A percentile compares a stretch with the other conserved stretches of the same genome.
Conservation (phyloP, 2,329 filamentous ascomycete species). For the Bipolaris zeicola region DNA sequence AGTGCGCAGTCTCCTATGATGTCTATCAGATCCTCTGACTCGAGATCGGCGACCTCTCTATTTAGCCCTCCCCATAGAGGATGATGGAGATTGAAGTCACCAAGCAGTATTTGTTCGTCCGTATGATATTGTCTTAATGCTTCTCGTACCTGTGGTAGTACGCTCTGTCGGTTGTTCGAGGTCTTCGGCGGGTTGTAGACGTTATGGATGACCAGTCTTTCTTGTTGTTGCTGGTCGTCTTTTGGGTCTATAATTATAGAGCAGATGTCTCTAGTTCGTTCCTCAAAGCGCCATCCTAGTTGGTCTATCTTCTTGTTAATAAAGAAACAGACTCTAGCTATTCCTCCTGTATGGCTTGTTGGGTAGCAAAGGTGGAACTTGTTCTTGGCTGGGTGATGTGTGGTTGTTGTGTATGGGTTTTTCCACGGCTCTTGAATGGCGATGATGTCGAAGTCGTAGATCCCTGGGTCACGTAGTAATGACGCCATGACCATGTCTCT, state of each 20-base stretch:
- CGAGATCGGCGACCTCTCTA: slow-evolving; percentile 7
- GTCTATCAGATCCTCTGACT: slow-evolving; percentile 14
- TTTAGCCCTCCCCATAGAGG: slow-evolving; percentile 16
- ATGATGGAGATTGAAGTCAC: slow-evolving; percentile 21
- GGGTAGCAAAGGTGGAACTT: slow-evolving; percentile 26
- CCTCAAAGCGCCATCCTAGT: slow-evolving; percentile 17
- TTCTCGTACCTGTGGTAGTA: slow-evolving; percentile 3
- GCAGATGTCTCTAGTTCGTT: slow-evolving; percentile 23
- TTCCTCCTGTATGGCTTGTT: slow-evolving; percentile 2
- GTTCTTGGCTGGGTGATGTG: slow-evolving; percentile 26
- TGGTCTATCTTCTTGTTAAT: slow-evolving; percentile 30
- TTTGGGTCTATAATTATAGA: slow-evolving; percentile 11
- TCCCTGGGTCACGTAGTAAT: slow-evolving; percentile 25
- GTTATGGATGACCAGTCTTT: slow-evolving; percentile 21
- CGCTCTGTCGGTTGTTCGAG: slow-evolving; percentile 6
- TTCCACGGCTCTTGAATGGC: slow-evolving; percentile 25
- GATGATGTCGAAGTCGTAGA: slow-evolving; percentile 28
- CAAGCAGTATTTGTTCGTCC: slow-evolving; percentile 13
- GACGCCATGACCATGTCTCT: slow-evolving; percentile 29
- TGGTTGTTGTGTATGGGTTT: slow-evolving; percentile 11
- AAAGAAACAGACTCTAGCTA: slow-evolving; percentile 31
- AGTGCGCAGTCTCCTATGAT: slow-evolving; percentile 19
- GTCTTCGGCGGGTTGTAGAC: slow-evolving; percentile 24
- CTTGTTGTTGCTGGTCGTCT: slow-evolving; percentile 1
- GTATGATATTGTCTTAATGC: slow-evolving; percentile 5